These are phyloP conservation scores for Xylariaceae sp. DNA, from an alignment of 2,329 filamentous ascomycete genomes.

Conservation along the genomic window DNA sequence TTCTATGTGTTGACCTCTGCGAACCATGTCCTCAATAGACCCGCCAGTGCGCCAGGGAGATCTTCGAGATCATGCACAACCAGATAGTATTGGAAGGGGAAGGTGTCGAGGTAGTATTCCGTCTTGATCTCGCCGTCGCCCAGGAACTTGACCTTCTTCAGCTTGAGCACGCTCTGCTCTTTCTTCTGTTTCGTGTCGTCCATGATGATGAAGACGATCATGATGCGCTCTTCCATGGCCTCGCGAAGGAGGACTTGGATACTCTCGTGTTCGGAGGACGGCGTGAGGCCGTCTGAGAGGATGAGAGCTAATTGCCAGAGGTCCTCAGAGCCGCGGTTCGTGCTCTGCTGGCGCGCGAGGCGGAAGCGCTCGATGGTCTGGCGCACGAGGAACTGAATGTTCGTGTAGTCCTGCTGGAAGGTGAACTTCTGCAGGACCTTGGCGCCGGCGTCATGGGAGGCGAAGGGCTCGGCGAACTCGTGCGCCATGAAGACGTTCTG, in stretches of 20 bases:
- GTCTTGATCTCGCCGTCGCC: conserved; percentile 67
- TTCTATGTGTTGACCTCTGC: conserved; percentile 52
- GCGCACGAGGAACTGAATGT: conserved; percentile 73
- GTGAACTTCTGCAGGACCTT: conserved; percentile 77
- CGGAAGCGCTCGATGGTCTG: conserved; percentile 78
- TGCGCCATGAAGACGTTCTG: conserved; percentile 79
- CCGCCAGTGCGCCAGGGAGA: conserved; percentile 80
- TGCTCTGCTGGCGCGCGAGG: conserved; percentile 60
- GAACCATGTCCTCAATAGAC: conserved; percentile 93
- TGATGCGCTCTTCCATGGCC: conserved; percentile 88
- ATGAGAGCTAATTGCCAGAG: conserved; percentile 95
- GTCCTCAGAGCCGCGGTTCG: conserved; percentile 52
- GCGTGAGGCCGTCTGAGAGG: conserved; percentile 89
- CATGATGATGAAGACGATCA: conserved; percentile 97
- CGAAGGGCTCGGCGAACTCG: conserved; percentile 76
- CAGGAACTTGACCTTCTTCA: conserved; percentile 77
- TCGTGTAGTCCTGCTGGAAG: conserved; percentile 80
- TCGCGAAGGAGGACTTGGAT: conserved; percentile 79
- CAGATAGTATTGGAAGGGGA: conserved; percentile 95
- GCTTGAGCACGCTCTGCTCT: conserved; percentile 69
- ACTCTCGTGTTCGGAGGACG: conserved; percentile 70
- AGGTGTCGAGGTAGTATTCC: conserved; percentile 87
- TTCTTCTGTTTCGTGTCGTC: conserved; percentile 54
- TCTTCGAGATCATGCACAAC: conserved; percentile 91
- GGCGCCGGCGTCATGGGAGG: conserved; percentile 70